Evolutionary conservation across 2,329 filamentous ascomycete genomes (phyloP).

Genomic region (Exserohilum rostratum): DNA sequence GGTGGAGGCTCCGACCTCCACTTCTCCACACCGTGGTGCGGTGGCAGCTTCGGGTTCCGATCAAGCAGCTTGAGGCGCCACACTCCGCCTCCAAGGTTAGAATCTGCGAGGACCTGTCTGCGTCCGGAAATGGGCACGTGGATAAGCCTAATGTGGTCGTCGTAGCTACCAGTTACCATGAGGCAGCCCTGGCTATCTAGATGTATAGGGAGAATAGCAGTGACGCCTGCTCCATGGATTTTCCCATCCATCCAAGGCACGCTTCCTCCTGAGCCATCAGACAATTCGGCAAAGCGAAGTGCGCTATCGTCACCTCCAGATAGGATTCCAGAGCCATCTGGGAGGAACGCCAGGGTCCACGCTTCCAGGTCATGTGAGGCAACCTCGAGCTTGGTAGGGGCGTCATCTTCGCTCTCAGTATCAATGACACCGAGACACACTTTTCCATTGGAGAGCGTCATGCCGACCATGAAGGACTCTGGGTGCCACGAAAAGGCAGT

Average conservation of each 20-base stretch:
- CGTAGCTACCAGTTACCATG: slow-evolving; percentile 87
- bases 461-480: slow-evolving; percentile 61
- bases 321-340: slow-evolving; percentile 56
- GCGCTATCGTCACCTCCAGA: slow-evolving; percentile 80
- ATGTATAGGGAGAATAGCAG: slow-evolving; percentile 77
- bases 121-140: slow-evolving; percentile 49
- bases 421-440: slow-evolving; percentile 53
- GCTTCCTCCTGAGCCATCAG: slow-evolving; percentile 17
- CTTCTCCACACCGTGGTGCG: slow-evolving; percentile 19
- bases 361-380: slow-evolving; percentile 66
- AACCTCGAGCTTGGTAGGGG: slow-evolving; percentile 27
- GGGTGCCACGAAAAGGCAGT: slow-evolving; percentile 79
- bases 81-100: slow-evolving; percentile 77
- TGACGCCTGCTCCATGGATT: slow-evolving; percentile 82
- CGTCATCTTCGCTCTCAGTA: slow-evolving; percentile 33
- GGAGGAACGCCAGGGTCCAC: slow-evolving; percentile 71
- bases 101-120: slow-evolving; percentile 64
- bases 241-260: slow-evolving; percentile 58
- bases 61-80: slow-evolving; percentile 77
- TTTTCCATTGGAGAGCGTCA: slow-evolving; percentile 73
- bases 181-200: slow-evolving; percentile 55
- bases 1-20: slow-evolving; percentile 24
- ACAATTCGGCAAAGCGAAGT: slow-evolving; percentile 50
- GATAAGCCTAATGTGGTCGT: slow-evolving; percentile 78
- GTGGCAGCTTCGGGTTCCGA: slow-evolving; percentile 17